Evolutionary conservation across 108 stramenopile species (phyloP), one percentile per base, ranked within the genome.

Genomic region (Hondaea fermentalgiana): DNA sequence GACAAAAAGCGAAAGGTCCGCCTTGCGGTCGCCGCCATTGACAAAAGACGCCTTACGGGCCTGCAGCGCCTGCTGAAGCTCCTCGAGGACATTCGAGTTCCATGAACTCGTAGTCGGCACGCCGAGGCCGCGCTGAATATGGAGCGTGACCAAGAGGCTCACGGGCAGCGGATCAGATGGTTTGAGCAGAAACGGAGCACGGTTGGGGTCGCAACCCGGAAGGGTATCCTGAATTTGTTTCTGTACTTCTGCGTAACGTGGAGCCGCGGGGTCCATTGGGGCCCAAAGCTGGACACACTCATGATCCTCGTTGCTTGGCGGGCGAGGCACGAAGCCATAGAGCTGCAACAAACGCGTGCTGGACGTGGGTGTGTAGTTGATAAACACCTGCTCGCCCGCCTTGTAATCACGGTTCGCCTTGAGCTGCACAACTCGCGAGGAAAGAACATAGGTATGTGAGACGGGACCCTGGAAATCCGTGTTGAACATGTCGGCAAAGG

Each of bases 361-460:
- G 8, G 76, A 53, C 1, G 76, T 83, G n/a, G 76, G 76, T 12
- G 76, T 83, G 76, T 83, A 83, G 76, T 83, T 83, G 51, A 83
- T 83, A 28, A 53, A 83, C 16, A 83, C 76, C 51, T 83, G 76
- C 8, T 53, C 51, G 6, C 76, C 76, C 28, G 45, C 51, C 49
- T 47, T 53, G 76, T 53, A 83, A 23, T 83, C 51, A 12, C 51
- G 49, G 49, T 83, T 83, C 10, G 76, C 76, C 49, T 53, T 47
- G 76, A 83, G 45, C 76, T 83, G 49, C 49, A 83, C 76, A 35
- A 12, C 6, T 43, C 51, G 76, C 51, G 45, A 53, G 3, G 76
- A 53, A 12, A 83, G n/a, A 17, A 53, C 51, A 12, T 53, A 53
- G 28, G 76, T 83, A 16, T 53, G 76, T 53, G 76, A 53, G 28